These are phyloP conservation scores for Trichoderma citrinoviride DNA, from an alignment of 2,329 filamentous ascomycete genomes.

Conservation along the genomic window DNA sequence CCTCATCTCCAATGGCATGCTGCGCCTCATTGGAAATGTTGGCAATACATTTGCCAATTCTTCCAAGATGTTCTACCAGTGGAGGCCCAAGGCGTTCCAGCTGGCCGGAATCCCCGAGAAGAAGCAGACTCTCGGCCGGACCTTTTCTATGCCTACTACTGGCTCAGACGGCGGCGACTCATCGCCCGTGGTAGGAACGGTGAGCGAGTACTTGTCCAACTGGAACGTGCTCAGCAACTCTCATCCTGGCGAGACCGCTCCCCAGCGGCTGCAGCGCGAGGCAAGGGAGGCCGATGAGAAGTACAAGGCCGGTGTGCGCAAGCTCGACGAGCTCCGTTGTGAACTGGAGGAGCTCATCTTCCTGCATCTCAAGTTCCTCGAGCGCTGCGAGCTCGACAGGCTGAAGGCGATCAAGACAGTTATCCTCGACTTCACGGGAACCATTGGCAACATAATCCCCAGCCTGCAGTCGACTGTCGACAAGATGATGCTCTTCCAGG, in stretches of 20 bases:
- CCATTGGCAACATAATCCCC: constrained; percentile 96
- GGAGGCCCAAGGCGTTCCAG: constrained; percentile 89
- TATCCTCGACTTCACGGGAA: constrained; percentile 93
- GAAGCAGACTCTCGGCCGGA: constrained; percentile 69
- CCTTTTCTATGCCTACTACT: constrained; percentile 68
- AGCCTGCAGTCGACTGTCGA: constrained; percentile 94
- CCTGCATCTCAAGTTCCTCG: constrained; percentile 89
- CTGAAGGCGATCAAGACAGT: constrained; percentile 98
- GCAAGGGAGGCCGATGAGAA: constrained; percentile 87
- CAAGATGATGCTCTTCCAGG: constrained; percentile 98
- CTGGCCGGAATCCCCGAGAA: constrained; percentile 85
- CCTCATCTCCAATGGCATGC: constrained; percentile 77
- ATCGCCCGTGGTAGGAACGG: constrained; percentile 75
- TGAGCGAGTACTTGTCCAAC: constrained; percentile 84
- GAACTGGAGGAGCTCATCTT: constrained; percentile 95
- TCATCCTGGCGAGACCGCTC: constrained; percentile 89
- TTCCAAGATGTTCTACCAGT: constrained; percentile 96
- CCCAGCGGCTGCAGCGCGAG: constrained; percentile 82
- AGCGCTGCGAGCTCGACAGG: constrained; percentile 93
- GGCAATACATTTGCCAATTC: constrained; percentile 96
- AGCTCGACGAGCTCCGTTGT: constrained; percentile 86
- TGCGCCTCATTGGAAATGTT: constrained; percentile 89
- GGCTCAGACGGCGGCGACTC: constrained; percentile 62
- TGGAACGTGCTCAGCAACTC: constrained; percentile 86
- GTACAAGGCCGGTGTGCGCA: constrained; percentile 83